Evolutionary conservation across 108 stramenopile genomes (phyloP).

Genomic region (Chaetoceros tenuissimus): DNA sequence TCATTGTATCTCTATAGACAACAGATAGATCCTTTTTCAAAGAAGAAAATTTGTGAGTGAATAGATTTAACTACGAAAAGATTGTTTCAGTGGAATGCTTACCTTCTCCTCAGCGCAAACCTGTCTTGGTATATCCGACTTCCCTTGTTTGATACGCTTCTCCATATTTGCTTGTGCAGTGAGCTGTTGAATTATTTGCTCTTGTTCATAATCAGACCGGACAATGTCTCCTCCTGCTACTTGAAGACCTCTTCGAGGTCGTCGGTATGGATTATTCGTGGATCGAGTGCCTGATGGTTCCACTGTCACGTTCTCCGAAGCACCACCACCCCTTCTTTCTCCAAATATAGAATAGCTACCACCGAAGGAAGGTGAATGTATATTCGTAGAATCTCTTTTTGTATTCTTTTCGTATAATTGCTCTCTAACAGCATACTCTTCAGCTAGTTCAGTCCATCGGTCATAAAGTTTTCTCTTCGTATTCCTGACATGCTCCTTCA

Average conservation of each 20-base stretch:
- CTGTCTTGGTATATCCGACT: conserved; percentile 63
- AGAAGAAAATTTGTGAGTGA: neutral
- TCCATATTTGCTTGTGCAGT: conserved; percentile 84
- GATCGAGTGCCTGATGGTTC: conserved; percentile 18
- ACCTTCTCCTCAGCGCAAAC: conserved; percentile 49
- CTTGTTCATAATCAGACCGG: conserved; percentile 81
- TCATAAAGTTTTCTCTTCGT: conserved; percentile 40
- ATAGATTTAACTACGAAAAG: neutral
- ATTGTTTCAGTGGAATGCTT: conserved; percentile 15
- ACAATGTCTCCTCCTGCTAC: conserved; percentile 48
- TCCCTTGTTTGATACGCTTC: conserved; percentile 70
- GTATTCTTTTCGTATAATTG: conserved; percentile 28
- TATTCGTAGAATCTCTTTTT: neutral
- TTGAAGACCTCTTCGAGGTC: conserved; percentile 40
- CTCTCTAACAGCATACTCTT: conserved; percentile 62
- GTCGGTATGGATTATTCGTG: conserved; percentile 72
- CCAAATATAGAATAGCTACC: neutral
- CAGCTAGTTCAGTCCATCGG: conserved; percentile 55
- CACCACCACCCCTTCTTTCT: conserved; percentile 1
- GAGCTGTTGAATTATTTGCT: conserved; percentile 82
- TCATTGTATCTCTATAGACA: conserved; percentile 51
- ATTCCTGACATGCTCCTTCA: conserved; percentile 58
- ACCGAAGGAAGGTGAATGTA: neutral
- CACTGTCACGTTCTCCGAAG: conserved; percentile 2
- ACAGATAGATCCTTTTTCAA: conserved; percentile 45